Evolutionary conservation across 805 yeast species (phyloP), one percentile per base, ranked within the genome.

Genomic region (Saturnispora saitoi): DNA sequence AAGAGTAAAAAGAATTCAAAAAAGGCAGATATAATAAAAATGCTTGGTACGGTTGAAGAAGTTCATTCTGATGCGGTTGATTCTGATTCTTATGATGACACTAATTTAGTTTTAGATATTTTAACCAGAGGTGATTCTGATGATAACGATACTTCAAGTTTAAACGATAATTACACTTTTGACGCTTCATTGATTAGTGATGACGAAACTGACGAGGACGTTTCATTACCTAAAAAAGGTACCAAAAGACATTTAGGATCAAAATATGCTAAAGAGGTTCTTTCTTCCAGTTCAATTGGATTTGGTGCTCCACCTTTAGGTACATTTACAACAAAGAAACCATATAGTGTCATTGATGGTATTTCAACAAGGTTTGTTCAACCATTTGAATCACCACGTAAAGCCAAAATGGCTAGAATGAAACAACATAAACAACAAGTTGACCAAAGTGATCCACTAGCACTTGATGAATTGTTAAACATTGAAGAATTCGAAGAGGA

Each of bases 291-390:
- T 45, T 81, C 84, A 5, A 84, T 86, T 22, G 88, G 90, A 47
- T 80, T 88, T 53, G 70, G 95, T 47, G 97, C 98, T 4, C 99
- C 99, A 2, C 77, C 86, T 26, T 70, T 91, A 50, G 98, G 97
- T 0, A 83, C 95, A 2, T 91, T 97, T 95, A 81, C 84, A 32
- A 83, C 95, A 5, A 52, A 40, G 29, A 82, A 87, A 58, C 96
- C 96, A 1, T 88, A 86, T 64, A 95, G 96, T 20, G 88, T 91
- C 50, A 91, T 91, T 59, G 98, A 91, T 63, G 99, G 99, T 4
- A 74, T 87, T 29, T 82, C 95, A 0, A 93, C 98, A 0, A 75
- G 96, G 48, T 83, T 95, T 2, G 69, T 91, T 53, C 69, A 78
- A 54, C 83, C 85, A 1, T 30, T 52, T 19, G 58, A 57, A 38